Evolutionary conservation across 73 alveolate genomes (phyloP).

Genomic region (Blepharisma stoltei): DNA sequence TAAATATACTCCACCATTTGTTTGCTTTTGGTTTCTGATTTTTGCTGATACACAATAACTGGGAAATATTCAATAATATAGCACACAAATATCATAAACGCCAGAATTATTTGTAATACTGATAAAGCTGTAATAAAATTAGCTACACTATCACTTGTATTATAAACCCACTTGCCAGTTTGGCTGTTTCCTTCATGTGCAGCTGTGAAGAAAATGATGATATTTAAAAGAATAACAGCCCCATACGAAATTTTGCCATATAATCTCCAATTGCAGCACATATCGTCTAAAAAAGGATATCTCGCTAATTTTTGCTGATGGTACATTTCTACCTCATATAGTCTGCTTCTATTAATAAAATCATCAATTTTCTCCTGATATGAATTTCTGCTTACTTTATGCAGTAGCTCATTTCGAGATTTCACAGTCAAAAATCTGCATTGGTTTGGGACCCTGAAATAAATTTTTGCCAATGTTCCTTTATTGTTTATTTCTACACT

Average conservation of each 20-base stretch:
- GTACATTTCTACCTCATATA: constrained; percentile 26
- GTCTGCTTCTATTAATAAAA: constrained; percentile 18
- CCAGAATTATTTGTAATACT: constrained; percentile 4
- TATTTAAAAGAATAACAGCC: not conserved
- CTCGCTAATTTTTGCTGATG: constrained; percentile 13
- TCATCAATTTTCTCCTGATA: constrained; percentile 28
- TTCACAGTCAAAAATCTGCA: constrained; percentile 18
- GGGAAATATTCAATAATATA: constrained; percentile 20
- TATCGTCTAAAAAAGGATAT: not conserved
- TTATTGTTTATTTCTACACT: not conserved
- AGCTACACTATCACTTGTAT: not conserved
- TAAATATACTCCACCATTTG: not conserved
- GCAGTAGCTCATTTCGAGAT: not conserved
- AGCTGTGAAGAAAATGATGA: not conserved
- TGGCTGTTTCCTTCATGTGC: not conserved
- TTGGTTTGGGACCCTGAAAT: constrained; percentile 22
- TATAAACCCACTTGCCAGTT: not conserved
- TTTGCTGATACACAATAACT: not conserved
- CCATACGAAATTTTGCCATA: not conserved
- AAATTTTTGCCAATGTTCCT: constrained; percentile 10
- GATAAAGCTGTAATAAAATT: not conserved
- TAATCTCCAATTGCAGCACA: not conserved
- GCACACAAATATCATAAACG: not conserved
- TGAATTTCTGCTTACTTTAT: not conserved
- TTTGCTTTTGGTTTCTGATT: not conserved